Conservation (phyloP, 306 rosid genomes). For the Cucumis hystrix region DNA sequence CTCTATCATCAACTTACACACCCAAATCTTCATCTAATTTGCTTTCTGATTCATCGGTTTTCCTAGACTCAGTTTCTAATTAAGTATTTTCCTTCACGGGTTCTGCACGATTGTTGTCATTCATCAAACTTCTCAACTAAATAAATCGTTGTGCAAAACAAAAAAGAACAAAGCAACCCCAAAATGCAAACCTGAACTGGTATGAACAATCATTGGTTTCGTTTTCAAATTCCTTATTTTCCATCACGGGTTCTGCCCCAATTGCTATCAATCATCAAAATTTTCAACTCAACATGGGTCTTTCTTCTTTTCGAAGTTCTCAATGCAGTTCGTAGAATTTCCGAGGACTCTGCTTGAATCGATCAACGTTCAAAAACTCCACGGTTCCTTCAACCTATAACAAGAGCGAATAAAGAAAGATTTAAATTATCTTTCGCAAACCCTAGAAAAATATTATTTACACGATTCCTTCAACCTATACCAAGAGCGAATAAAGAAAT, state of each 20-base stretch:
- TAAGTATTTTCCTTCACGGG: neutral
- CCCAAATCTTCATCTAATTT: neutral
- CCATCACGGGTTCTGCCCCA: conserved; percentile 16
- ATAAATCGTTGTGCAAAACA: neutral
- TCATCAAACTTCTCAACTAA: neutral
- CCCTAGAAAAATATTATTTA: too few relatives aligned
- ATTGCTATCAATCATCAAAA: too few relatives aligned
- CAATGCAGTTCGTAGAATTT: conserved; percentile 21
- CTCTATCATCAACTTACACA: neutral
- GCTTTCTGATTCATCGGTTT: conserved; percentile 14
- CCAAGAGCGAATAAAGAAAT: too few relatives aligned
- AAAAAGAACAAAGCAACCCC: neutral
- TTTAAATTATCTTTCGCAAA: neutral
- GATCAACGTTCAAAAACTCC: conserved; percentile 27
- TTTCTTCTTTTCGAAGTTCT: conserved; percentile 41
- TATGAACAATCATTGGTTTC: conserved; percentile 12
- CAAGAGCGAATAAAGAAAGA: neutral
- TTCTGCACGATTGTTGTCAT: neutral
- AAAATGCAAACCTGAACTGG: conserved; percentile 9
- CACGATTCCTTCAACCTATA: conserved; percentile 85
- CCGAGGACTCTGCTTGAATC: conserved; percentile 18
- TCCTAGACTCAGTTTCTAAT: conserved; percentile 17
- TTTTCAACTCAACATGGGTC: conserved; percentile 20
- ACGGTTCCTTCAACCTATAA: conserved; percentile 75
- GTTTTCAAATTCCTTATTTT: conserved; percentile 30